phyloP scores from a whole-genome alignment of 179 eudicot species.

The Corrigiola litoralis region DNA sequence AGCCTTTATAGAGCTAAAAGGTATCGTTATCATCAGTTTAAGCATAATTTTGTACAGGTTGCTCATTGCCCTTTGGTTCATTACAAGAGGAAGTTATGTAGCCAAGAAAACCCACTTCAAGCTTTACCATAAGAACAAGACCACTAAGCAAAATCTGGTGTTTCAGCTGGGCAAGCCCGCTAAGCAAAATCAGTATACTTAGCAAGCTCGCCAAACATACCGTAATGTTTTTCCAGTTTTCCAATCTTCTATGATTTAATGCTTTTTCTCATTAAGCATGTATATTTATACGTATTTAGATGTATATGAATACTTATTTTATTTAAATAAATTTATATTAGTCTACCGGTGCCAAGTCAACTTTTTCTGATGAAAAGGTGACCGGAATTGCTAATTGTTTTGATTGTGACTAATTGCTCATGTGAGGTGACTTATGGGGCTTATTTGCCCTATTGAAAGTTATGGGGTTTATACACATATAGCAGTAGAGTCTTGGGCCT shows the following conservation, averaged over 20 bases:
- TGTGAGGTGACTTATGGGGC: no score
- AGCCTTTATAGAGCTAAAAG: constrained; percentile 17
- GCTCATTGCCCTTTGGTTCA: constrained; percentile 4
- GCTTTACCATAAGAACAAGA: constrained; percentile 19
- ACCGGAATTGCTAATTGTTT: no score
- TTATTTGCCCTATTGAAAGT: no score
- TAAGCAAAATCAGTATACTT: neutral
- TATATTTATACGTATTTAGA: no score
- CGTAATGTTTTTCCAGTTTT: neutral
- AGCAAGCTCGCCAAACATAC: constrained; percentile 2
- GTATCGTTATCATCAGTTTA: constrained; percentile 17
- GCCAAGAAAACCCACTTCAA: constrained; percentile 10
- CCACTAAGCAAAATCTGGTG: neutral
- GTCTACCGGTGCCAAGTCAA: no score
- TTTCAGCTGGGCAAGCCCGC: neutral
- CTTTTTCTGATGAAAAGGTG: no score
- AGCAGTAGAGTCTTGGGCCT: no score
- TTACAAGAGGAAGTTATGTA: neutral
- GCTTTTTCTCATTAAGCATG: neutral
- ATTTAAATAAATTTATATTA: no score
- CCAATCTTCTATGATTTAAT: neutral
- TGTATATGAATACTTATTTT: no score
- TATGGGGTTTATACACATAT: no score
- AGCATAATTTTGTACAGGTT: neutral
- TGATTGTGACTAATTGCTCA: no score